These are phyloP conservation scores for Picea glauca DNA, from an alignment of 75 land plant genomes.

Conservation along the genomic window DNA sequence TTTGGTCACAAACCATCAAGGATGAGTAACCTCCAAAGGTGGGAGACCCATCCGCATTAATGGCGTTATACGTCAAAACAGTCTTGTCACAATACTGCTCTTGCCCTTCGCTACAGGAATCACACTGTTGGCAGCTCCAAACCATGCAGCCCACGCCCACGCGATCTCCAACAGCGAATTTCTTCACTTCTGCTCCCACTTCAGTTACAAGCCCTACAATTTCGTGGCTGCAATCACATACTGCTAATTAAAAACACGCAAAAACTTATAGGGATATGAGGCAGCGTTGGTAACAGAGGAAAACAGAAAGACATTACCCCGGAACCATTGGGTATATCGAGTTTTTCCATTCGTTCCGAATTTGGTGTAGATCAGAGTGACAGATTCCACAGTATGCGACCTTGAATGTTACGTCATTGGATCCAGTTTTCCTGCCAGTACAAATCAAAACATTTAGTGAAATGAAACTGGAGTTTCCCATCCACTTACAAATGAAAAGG, in stretches of 20 bases:
- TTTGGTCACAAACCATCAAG: slow-evolving; percentile 47
- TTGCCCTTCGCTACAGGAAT: slow-evolving; percentile 31
- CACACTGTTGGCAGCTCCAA: slow-evolving; percentile 49
- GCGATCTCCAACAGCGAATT: slow-evolving; percentile 55
- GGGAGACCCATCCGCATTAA: slow-evolving; percentile 54
- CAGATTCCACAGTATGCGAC: slow-evolving; percentile 50
- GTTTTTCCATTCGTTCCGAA: slow-evolving; percentile 43
- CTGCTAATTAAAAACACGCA: neutral
- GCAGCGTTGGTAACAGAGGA: neutral
- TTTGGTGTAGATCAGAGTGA: slow-evolving; percentile 47
- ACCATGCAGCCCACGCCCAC: slow-evolving; percentile 76
- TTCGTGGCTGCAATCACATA: slow-evolving; percentile 53
- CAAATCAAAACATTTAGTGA: too few species aligned
- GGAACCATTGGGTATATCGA: slow-evolving; percentile 46
- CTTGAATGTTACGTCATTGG: slow-evolving; percentile 36
- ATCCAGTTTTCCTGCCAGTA: slow-evolving; percentile 24
- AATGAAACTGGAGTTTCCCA: too few species aligned
- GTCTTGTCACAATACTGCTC: slow-evolving; percentile 63
- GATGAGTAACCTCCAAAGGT: slow-evolving; percentile 76
- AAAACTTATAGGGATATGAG: neutral
- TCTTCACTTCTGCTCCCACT: slow-evolving; percentile 54
- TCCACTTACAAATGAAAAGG: too few species aligned
- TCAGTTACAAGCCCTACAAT: slow-evolving; percentile 55
- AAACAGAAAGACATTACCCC: slow-evolving; percentile 18
- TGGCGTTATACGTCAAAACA: slow-evolving; percentile 44